Conservation (phyloP, 164 flowering plant species). For the Annona squamosa region DNA sequence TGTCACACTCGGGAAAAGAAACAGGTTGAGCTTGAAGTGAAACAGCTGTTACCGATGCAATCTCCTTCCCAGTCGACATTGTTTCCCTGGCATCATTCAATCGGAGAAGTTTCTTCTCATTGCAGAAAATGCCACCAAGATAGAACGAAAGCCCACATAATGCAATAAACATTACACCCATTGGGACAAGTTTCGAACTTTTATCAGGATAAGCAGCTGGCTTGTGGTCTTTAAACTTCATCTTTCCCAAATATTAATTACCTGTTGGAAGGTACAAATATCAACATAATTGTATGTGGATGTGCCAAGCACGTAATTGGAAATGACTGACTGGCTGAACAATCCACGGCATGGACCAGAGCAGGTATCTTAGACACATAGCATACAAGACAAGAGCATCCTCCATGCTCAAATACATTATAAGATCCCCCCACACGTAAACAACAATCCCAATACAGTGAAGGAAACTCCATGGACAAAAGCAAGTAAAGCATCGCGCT, state of each 20-base stretch:
- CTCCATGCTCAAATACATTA: too few species aligned
- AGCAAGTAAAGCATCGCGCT: too few species aligned
- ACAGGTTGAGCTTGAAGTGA: conserved; percentile 50
- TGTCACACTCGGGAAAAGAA: conserved; percentile 61
- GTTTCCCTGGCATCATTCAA: conserved; percentile 21
- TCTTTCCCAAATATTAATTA: conserved; percentile 18
- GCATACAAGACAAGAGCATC: too few species aligned
- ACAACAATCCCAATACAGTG: too few species aligned
- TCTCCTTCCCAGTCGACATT: conserved; percentile 30
- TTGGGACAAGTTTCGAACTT: conserved; percentile 46
- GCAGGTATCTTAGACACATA: too few species aligned
- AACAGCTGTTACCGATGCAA: conserved; percentile 7
- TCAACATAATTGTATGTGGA: neutral
- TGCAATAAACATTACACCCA: conserved; percentile 50
- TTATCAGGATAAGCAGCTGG: conserved; percentile 45
- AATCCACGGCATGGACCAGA: too few species aligned
- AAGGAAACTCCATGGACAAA: too few species aligned
- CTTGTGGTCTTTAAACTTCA: conserved; percentile 82
- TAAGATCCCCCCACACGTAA: too few species aligned
- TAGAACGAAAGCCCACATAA: conserved; percentile 94
- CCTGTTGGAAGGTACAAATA: conserved; percentile 14
- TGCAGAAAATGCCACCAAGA: conserved; percentile 81
- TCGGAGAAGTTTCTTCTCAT: conserved; percentile 38
- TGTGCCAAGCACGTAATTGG: neutral
- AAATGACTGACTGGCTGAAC: neutral